Evolutionary conservation across 2,329 filamentous ascomycete species (phyloP).

Genomic region (Aspergillus amoenus): DNA sequence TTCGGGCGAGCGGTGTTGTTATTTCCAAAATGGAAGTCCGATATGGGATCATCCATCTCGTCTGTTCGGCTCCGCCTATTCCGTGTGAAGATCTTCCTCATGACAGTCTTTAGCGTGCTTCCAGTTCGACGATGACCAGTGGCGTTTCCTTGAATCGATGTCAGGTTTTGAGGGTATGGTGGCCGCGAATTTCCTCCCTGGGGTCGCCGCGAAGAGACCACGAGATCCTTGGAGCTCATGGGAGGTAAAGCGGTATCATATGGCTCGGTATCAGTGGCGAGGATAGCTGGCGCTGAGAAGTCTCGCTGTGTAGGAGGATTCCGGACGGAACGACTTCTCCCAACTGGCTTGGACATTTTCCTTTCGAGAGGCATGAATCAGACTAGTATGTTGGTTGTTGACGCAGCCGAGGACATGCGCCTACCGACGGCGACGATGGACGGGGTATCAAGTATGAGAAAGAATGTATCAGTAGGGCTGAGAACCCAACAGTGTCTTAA

Average conservation of each 20-base stretch:
- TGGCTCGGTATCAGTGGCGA: slow-evolving; percentile 8
- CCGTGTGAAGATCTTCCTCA: slow-evolving; percentile 45
- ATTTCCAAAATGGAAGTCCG: slow-evolving; percentile 19
- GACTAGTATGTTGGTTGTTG: neutral
- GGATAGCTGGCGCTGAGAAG: neutral
- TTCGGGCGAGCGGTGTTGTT: slow-evolving; percentile 11
- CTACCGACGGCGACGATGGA: neutral
- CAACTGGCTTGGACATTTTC: slow-evolving; percentile 14
- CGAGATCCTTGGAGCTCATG: slow-evolving; percentile 26
- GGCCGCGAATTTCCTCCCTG: slow-evolving; percentile 21
- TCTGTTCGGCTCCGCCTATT: slow-evolving; percentile 37
- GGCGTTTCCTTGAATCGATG: slow-evolving; percentile 21
- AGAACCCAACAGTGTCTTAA: neutral
- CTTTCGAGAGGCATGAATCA: neutral
- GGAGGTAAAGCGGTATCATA: slow-evolving; percentile 32
- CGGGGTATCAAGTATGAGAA: neutral
- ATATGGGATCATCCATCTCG: slow-evolving; percentile 24
- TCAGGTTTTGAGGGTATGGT: slow-evolving; percentile 23
- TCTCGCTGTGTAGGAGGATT: slow-evolving; percentile 4
- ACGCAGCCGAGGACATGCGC: slow-evolving; percentile 3
- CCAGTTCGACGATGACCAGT: slow-evolving; percentile 39
- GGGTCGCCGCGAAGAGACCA: slow-evolving; percentile 14
- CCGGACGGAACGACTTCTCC: slow-evolving; percentile 13
- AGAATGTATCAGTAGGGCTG: slow-evolving; percentile 1
- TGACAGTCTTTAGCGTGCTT: slow-evolving; percentile 44